These are phyloP conservation scores for Fusarium haematococcum DNA, from an alignment of 2,329 filamentous ascomycete genomes.

Conservation along the genomic window DNA sequence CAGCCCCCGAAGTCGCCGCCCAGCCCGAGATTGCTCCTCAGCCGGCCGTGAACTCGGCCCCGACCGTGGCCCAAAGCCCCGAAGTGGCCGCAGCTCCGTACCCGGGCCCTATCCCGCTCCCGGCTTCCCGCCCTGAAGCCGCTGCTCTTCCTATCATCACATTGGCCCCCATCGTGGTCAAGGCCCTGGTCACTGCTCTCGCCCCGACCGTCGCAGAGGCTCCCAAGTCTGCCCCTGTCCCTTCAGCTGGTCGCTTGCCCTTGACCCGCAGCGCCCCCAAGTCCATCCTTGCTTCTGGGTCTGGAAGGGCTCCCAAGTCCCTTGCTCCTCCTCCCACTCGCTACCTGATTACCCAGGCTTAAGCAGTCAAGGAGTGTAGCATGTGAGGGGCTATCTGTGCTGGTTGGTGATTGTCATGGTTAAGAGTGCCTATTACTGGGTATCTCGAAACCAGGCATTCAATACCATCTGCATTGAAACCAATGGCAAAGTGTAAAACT, in stretches of 20 bases:
- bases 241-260: constrained; percentile 7
- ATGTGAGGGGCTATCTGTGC: background rate
- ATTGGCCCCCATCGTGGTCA: constrained; percentile 25
- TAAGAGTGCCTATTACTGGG: background rate
- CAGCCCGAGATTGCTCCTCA: background rate
- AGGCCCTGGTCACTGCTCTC: constrained; percentile 10
- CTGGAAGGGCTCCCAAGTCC: background rate
- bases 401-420: background rate
- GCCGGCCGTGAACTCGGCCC: background rate
- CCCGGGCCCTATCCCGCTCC: constrained; percentile 16
- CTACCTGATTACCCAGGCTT: background rate
- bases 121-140: constrained; percentile 6
- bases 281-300: constrained; percentile 6
- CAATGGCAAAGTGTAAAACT: background rate
- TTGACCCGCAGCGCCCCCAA: constrained; percentile 13
- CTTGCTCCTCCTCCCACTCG: background rate
- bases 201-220: constrained; percentile 2
- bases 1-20: constrained; percentile 10
- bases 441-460: background rate
- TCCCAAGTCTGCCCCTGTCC: constrained; percentile 12
- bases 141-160: constrained; percentile 23
- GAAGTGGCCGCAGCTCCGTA: constrained; percentile 7
- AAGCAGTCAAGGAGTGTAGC: background rate
- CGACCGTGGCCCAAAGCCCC: constrained; percentile 10
- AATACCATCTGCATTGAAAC: background rate